Evolutionary conservation across 768 basidiomycete species (phyloP).

Genomic region (Hebeloma cylindrosporum): DNA sequence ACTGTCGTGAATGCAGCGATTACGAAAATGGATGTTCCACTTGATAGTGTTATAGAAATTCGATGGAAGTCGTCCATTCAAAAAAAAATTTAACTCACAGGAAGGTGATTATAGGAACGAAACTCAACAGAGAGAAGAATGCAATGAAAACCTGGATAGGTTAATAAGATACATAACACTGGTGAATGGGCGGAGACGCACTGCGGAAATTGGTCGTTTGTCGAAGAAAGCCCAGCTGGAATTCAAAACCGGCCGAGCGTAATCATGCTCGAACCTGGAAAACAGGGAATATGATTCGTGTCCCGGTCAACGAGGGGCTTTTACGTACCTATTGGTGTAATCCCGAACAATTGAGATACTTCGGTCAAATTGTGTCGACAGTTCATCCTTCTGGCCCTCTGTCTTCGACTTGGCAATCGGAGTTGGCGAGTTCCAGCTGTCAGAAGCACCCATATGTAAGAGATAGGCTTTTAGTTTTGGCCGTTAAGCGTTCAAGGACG

Average conservation of each 20-base stretch:
- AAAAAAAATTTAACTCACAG: constrained; percentile 15
- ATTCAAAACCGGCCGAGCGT: constrained; percentile 18
- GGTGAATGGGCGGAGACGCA: constrained; percentile 8
- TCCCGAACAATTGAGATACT: constrained; percentile 17
- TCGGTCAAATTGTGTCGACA: constrained; percentile 20
- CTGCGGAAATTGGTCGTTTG: constrained; percentile 25
- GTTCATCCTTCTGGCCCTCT: constrained; percentile 7
- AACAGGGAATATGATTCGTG: neutral
- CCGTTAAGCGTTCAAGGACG: too few relatives aligned
- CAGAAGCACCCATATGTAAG: constrained; percentile 10
- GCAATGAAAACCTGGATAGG: constrained; percentile 20
- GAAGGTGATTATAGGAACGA: constrained; percentile 23
- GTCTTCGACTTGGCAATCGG: neutral
- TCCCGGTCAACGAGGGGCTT: neutral
- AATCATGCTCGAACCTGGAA: constrained; percentile 25
- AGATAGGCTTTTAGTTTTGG: neutral
- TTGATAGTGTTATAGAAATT: neutral
- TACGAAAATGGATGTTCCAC: constrained; percentile 18
- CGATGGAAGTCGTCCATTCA: neutral
- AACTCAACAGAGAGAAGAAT: constrained; percentile 19
- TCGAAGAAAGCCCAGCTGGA: constrained; percentile 11
- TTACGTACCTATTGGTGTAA: constrained; percentile 19
- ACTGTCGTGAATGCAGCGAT: constrained; percentile 14
- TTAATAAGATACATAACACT: neutral
- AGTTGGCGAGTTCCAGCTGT: constrained; percentile 3